These are phyloP conservation scores for Cercospora sojina DNA, from an alignment of 2,329 filamentous ascomycete species.

Conservation along the genomic window DNA sequence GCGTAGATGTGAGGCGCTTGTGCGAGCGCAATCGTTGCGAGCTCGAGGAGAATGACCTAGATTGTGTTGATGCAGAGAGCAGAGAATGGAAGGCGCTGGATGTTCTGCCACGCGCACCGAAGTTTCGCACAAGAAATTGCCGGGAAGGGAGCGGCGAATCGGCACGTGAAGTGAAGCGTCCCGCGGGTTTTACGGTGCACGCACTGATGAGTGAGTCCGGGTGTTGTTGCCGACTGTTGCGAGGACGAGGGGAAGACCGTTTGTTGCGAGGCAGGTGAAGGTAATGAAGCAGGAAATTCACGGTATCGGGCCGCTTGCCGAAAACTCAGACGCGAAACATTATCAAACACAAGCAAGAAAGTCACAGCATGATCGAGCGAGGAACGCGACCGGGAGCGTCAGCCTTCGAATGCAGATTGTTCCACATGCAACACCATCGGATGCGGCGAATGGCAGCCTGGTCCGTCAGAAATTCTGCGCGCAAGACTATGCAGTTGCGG, in stretches of 20 bases:
- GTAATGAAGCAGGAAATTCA: neutral
- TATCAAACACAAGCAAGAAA: neutral
- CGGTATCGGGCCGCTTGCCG: neutral
- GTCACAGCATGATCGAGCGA: neutral
- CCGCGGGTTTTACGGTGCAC: neutral
- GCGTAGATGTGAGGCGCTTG: neutral
- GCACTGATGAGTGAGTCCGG: conserved; percentile 4
- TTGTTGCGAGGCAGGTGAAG: neutral
- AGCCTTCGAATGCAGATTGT: neutral
- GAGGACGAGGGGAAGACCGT: neutral
- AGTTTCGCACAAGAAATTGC: neutral
- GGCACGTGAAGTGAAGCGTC: neutral
- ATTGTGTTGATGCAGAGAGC: neutral
- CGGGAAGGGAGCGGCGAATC: neutral
- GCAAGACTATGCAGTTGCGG: neutral
- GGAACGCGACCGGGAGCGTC: neutral
- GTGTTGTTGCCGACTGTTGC: neutral
- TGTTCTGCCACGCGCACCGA: neutral
- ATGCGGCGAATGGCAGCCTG: neutral
- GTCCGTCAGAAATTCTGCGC: neutral
- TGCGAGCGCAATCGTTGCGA: conserved; percentile 3
- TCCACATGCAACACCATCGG: neutral
- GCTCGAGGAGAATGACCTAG: conserved; percentile 4
- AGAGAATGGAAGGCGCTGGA: neutral
- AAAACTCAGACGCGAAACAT: neutral